phyloP scores from a whole-genome alignment of 2,329 filamentous ascomycete species.

The Chrysoporthe cubensis region DNA sequence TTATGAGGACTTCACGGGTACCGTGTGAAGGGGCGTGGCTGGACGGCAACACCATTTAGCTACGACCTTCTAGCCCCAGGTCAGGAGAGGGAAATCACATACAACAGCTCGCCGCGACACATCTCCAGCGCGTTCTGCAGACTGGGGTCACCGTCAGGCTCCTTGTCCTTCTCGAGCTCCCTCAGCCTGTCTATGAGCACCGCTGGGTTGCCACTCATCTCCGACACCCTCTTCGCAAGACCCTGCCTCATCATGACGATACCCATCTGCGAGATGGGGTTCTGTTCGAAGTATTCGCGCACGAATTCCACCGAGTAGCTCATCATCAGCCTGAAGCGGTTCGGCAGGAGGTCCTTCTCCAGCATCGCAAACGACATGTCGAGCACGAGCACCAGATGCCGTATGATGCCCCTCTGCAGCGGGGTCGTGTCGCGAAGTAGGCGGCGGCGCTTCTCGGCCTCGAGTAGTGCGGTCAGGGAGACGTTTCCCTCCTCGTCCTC shows the following conservation, averaged over 20 bases:
- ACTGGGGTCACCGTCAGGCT: constrained; percentile 76
- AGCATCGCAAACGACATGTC: constrained; percentile 94
- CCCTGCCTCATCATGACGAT: constrained; percentile 94
- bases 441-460: constrained; percentile 80
- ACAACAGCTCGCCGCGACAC: constrained; percentile 89
- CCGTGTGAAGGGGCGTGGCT: constrained; percentile 91
- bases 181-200: constrained; percentile 82
- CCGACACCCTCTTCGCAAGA: constrained; percentile 80
- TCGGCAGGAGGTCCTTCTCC: constrained; percentile 93
- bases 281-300: constrained; percentile 95
- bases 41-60: constrained; percentile 28
- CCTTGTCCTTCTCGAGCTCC: constrained; percentile 63
- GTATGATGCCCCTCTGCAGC: constrained; percentile 93
- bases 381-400: constrained; percentile 88
- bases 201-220: constrained; percentile 88
- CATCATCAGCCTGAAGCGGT: constrained; percentile 79
- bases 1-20: constrained; percentile 87
- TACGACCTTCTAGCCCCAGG: constrained; percentile 13
- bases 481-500: constrained; percentile 82
- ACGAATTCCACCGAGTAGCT: constrained; percentile 87
- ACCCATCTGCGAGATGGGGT: constrained; percentile 93
- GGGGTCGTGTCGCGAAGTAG: constrained; percentile 92
- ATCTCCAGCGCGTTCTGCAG: constrained; percentile 96
- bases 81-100: constrained; percentile 35
- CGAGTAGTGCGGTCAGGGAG: constrained; percentile 73